Conservation (phyloP, 495 filamentous ascomycete genomes). For the Evansstolkia leycettana region DNA sequence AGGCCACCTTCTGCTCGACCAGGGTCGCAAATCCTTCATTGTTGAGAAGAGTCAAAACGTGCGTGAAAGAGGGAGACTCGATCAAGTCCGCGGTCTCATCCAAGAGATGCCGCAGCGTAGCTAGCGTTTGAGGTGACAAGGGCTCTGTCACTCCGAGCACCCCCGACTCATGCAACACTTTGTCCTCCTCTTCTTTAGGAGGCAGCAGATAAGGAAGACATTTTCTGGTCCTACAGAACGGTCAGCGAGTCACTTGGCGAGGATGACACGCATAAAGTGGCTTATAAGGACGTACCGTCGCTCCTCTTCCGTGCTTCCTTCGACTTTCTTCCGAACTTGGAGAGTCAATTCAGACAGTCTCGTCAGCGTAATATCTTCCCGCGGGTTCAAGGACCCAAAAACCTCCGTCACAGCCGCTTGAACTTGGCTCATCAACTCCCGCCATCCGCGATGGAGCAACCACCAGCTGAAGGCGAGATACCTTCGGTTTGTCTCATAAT, state of each 20-base stretch:
- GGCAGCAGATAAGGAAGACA: slow-evolving; percentile 87
- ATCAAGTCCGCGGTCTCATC: slow-evolving; percentile 94
- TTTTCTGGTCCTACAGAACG: slow-evolving; percentile 27
- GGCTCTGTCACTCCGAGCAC: slow-evolving; percentile 45
- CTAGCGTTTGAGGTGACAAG: slow-evolving; percentile 28
- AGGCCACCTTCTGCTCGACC: slow-evolving; percentile 62
- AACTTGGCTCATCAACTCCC: slow-evolving; percentile 65
- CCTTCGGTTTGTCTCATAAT: slow-evolving; percentile 86
- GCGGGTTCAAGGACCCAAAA: slow-evolving; percentile 74
- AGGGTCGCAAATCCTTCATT: slow-evolving; percentile 77
- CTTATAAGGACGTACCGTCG: slow-evolving; percentile 34
- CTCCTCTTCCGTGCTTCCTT: slow-evolving; percentile 57
- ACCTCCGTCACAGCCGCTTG: slow-evolving; percentile 69
- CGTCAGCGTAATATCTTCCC: slow-evolving; percentile 72
- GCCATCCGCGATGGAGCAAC: slow-evolving; percentile 87
- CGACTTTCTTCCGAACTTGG: slow-evolving; percentile 71
- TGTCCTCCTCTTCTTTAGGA: slow-evolving; percentile 58
- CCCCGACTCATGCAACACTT: slow-evolving; percentile 73
- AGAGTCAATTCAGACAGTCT: slow-evolving; percentile 65
- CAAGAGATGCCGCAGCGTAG: slow-evolving; percentile 69
- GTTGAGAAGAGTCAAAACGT: slow-evolving; percentile 72
- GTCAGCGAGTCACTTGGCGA: slow-evolving; percentile 4
- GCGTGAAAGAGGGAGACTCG: slow-evolving; percentile 79
- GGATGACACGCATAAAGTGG: neutral
- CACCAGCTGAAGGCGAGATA: slow-evolving; percentile 98